phyloP scores from a whole-genome alignment of 805 yeast genomes.

The Ogataea salicorniae region DNA sequence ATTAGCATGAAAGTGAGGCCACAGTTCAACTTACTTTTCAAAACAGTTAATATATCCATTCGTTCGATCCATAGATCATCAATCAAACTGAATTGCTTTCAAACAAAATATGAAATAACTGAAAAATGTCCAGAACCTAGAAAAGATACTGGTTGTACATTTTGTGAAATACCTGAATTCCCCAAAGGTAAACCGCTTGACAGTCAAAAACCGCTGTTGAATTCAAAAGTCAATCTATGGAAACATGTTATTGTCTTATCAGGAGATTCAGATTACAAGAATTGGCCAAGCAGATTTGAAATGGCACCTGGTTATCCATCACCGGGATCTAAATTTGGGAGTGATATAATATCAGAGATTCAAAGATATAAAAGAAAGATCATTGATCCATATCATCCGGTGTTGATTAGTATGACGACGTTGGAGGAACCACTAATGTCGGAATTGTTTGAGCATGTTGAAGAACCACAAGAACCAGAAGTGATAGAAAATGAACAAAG shows the following conservation, averaged over 20 bases:
- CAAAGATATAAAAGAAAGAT: constrained; percentile 29
- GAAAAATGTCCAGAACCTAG: constrained; percentile 44
- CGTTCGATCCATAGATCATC: no score
- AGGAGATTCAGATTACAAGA: constrained; percentile 32
- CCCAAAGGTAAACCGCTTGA: constrained; percentile 42
- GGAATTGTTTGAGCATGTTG: not conserved
- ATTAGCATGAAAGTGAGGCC: no score
- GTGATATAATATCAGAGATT: constrained; percentile 37
- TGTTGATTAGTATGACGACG: constrained; percentile 43
- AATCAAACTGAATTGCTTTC: not conserved
- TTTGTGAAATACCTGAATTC: constrained; percentile 39
- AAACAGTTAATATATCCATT: no score
- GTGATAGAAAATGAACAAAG: no score
- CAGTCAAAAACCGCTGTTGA: constrained; percentile 33
- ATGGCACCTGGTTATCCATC: constrained; percentile 30
- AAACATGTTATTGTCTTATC: constrained; percentile 53
- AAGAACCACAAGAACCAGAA: not conserved
- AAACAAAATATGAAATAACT: constrained; percentile 7
- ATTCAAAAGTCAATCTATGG: constrained; percentile 47
- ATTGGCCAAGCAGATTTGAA: constrained; percentile 51
- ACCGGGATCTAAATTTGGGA: not conserved
- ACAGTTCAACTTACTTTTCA: no score
- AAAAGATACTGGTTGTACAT: constrained; percentile 59
- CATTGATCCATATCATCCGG: constrained; percentile 43
- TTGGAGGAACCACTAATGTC: constrained; percentile 14